A percentile compares a stretch with the other conserved stretches of the same genome.
Evolutionary conservation across 2,329 filamentous ascomycete genomes (phyloP).

Genomic region (Aureobasidium sp.): DNA sequence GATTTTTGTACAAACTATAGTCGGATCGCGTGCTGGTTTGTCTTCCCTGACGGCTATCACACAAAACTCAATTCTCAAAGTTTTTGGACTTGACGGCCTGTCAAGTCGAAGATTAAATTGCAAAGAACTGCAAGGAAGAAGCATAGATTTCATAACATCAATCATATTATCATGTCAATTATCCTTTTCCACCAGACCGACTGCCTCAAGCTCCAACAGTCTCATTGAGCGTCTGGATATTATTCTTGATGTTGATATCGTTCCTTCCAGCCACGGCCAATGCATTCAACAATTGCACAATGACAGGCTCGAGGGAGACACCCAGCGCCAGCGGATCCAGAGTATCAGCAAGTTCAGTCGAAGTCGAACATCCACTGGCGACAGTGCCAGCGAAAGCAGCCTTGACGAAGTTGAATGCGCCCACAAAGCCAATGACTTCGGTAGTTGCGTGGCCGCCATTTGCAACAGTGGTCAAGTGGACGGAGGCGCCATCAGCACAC

Average conservation of each 20-base stretch:
- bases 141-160: too few species aligned
- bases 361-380: slow-evolving; percentile 19
- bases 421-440: slow-evolving; percentile 23
- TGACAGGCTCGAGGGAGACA: slow-evolving; percentile 23
- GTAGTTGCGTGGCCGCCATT: slow-evolving; percentile 24
- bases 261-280: slow-evolving; percentile 6
- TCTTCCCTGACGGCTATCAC: too few species aligned
- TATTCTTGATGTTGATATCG: slow-evolving; percentile 7
- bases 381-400: slow-evolving; percentile 16
- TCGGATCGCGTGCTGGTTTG: too few species aligned
- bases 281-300: slow-evolving; percentile 20
- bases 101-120: too few species aligned
- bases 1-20: too few species aligned
- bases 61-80: too few species aligned
- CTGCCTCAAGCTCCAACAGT: background rate
- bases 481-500: slow-evolving; percentile 24
- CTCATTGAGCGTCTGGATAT: background rate
- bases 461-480: slow-evolving; percentile 23
- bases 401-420: slow-evolving; percentile 22
- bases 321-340: slow-evolving; percentile 23
- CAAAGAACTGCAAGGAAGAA: too few species aligned
- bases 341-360: slow-evolving; percentile 19
- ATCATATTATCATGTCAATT: background rate
- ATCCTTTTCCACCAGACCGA: too few species aligned
- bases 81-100: too few species aligned